Conservation (phyloP, 192 early-diverging fungal genomes). For the Funneliformis geosporum region DNA sequence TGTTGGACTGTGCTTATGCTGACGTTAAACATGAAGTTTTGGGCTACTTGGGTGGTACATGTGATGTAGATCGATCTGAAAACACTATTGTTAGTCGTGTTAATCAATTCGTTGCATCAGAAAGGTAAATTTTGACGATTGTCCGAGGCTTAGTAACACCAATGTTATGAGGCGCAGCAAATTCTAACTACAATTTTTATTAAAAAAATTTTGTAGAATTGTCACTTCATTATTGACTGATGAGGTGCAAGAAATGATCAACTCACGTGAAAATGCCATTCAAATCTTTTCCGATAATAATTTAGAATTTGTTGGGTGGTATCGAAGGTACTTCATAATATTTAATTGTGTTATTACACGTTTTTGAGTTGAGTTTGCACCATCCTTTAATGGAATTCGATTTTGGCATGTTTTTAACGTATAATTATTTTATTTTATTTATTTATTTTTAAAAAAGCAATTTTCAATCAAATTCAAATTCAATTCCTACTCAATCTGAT, state of each 20-base stretch:
- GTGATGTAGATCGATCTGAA: not conserved
- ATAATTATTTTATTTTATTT: not conserved
- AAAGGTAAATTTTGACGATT: not conserved
- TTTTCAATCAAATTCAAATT: slow-evolving; percentile 12
- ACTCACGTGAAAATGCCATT: not conserved
- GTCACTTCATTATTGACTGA: slow-evolving; percentile 24
- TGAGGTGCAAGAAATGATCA: slow-evolving; percentile 9
- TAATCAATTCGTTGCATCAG: slow-evolving; percentile 22
- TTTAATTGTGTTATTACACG: no score
- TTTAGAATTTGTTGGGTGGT: slow-evolving; percentile 23
- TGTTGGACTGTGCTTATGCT: slow-evolving; percentile 25
- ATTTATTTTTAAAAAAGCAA: slow-evolving; percentile 4
- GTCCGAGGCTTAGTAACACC: not conserved
- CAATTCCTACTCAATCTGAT: slow-evolving; percentile 12
- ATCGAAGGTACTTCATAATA: slow-evolving; percentile 27
- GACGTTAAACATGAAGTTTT: slow-evolving; percentile 28
- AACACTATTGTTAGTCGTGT: slow-evolving; percentile 23
- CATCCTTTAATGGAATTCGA: no score
- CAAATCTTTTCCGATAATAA: not conserved
- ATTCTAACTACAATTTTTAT: not conserved
- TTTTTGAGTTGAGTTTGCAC: not conserved
- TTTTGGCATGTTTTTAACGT: not conserved
- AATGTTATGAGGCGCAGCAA: not conserved
- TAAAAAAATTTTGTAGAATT: not conserved
- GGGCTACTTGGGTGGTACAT: slow-evolving; percentile 27